A percentile compares a stretch with the other conserved stretches of the same genome.
Evolutionary conservation across 2,329 filamentous ascomycete species (phyloP).

Genomic region (Colletotrichum aenigma): DNA sequence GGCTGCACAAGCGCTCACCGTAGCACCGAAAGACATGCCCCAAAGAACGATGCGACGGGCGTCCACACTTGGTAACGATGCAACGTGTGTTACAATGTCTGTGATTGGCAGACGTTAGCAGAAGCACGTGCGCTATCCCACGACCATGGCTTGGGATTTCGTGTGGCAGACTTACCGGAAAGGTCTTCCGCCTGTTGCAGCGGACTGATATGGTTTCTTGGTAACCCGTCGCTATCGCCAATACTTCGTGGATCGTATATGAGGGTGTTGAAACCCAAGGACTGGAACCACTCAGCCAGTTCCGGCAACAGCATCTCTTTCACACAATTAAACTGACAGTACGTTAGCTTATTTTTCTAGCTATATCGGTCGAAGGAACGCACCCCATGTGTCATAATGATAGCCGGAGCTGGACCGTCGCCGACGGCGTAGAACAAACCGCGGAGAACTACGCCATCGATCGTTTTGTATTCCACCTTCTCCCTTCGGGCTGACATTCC

Average conservation of each 20-base stretch:
- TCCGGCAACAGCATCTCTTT: constrained; percentile 37
- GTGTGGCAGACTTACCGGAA: background rate
- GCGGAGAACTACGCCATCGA: background rate
- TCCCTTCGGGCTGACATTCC: background rate
- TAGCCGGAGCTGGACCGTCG: background rate
- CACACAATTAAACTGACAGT: background rate
- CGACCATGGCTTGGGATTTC: background rate
- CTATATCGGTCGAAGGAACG: background rate
- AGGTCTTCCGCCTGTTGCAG: constrained; percentile 24
- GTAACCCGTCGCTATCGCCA: constrained; percentile 39
- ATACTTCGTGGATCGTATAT: constrained; percentile 39
- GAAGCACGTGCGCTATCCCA: background rate
- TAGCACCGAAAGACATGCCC: constrained; percentile 32
- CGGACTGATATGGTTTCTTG: constrained; percentile 41
- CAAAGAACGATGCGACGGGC: constrained; percentile 26
- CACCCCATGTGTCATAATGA: background rate
- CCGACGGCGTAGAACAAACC: background rate
- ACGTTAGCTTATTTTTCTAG: background rate
- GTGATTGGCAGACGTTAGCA: background rate
- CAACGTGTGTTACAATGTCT: background rate
- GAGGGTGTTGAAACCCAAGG: constrained; percentile 35
- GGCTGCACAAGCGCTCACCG: constrained; percentile 27
- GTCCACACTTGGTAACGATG: constrained; percentile 6
- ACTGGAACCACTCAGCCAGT: constrained; percentile 35
- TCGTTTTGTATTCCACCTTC: background rate